These are phyloP conservation scores for Priceomyces melissophilus DNA, from an alignment of 805 yeast species.

Conservation along the genomic window DNA sequence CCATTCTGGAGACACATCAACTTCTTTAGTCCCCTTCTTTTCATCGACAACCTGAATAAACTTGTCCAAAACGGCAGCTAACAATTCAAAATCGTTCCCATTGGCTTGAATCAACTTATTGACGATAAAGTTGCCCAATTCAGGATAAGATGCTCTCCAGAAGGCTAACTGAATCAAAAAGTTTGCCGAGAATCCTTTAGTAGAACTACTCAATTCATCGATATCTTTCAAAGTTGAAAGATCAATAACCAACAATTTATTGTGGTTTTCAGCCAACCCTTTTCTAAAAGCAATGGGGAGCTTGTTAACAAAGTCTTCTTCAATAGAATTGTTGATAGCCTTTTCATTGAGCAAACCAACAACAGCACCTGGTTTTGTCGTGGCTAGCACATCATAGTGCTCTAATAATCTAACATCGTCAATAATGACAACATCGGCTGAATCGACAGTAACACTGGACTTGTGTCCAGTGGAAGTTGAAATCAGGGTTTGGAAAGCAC, in stretches of 20 bases:
- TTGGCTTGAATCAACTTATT: slow-evolving; percentile 77
- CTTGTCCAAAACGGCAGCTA: slow-evolving; percentile 67
- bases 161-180: slow-evolving; percentile 78
- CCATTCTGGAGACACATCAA: slow-evolving; percentile 32
- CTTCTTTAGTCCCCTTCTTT: slow-evolving; percentile 36
- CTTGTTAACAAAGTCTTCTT: slow-evolving; percentile 48
- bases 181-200: slow-evolving; percentile 70
- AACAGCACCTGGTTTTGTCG: slow-evolving; percentile 54
- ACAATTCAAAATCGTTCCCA: slow-evolving; percentile 76
- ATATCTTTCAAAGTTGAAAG: slow-evolving; percentile 59
- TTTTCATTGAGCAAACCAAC: slow-evolving; percentile 45
- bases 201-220: slow-evolving; percentile 46
- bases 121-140: slow-evolving; percentile 61
- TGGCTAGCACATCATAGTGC: slow-evolving; percentile 58
- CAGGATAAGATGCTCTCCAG: slow-evolving; percentile 70
- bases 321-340: slow-evolving; percentile 33
- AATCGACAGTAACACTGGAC: slow-evolving; percentile 37
- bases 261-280: slow-evolving; percentile 48
- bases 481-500: slow-evolving; percentile 69
- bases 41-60: slow-evolving; percentile 58
- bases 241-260: slow-evolving; percentile 58
- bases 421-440: slow-evolving; percentile 63
- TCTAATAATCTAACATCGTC: slow-evolving; percentile 56
- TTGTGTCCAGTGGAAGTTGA: slow-evolving; percentile 22
- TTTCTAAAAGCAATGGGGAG: slow-evolving; percentile 55